phyloP scores from a whole-genome alignment of 2,329 filamentous ascomycete genomes.

The Zymoseptoria pseudotritici region DNA sequence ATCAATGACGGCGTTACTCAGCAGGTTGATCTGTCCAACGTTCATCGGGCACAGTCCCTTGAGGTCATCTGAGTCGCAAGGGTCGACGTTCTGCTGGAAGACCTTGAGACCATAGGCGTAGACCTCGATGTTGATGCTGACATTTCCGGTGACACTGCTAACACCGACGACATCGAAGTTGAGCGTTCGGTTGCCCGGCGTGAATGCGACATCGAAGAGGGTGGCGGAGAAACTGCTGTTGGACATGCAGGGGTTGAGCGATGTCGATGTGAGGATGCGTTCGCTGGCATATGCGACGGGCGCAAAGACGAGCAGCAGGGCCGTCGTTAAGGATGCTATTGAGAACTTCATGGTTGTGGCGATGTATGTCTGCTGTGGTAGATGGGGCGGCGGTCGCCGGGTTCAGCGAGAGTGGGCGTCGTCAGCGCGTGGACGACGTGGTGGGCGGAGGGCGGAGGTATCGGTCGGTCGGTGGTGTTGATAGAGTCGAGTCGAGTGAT shows the following conservation, averaged over 20 bases:
- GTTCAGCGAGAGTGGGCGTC: slow-evolving; percentile 14
- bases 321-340: slow-evolving; percentile 20
- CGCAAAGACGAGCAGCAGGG: slow-evolving; percentile 32
- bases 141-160: slow-evolving; percentile 75
- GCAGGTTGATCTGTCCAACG: slow-evolving; percentile 69
- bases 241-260: slow-evolving; percentile 75
- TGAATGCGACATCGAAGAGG: slow-evolving; percentile 78
- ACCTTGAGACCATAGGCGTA: slow-evolving; percentile 76
- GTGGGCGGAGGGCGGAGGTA: not conserved
- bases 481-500: not conserved
- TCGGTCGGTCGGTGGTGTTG: not conserved
- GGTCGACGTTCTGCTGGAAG: slow-evolving; percentile 61
- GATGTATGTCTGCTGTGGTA: slow-evolving; percentile 3
- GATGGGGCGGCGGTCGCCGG: slow-evolving; percentile 3
- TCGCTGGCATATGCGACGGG: slow-evolving; percentile 48
- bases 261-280: slow-evolving; percentile 69
- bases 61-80: slow-evolving; percentile 61
- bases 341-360: slow-evolving; percentile 21
- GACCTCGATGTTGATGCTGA: slow-evolving; percentile 68
- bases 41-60: slow-evolving; percentile 85
- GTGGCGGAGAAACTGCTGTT: slow-evolving; percentile 82
- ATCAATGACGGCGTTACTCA: slow-evolving; percentile 59
- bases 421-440: slow-evolving; percentile 6
- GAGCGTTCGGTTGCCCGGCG: slow-evolving; percentile 65
- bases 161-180: slow-evolving; percentile 70